Base-by-base conservation (phyloP, 2,329 filamentous ascomycete genomes). In the Colletotrichum truncatum region DNA sequence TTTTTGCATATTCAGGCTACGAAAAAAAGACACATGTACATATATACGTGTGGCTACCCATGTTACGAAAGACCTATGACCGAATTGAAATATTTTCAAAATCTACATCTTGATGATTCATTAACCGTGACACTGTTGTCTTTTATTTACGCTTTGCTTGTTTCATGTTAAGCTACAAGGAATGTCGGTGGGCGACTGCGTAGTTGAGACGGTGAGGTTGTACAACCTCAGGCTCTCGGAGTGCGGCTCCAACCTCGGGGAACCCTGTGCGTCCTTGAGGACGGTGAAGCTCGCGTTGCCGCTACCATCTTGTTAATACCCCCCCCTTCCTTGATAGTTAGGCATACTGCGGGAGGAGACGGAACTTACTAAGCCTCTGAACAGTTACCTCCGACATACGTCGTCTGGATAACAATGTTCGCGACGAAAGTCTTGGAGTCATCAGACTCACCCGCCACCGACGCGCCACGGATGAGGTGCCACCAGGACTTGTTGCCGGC, bases 321-420 rank as follows among this genome's bases (percentile, higher is more conserved):
- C 2, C 16, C 2, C 23, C 21, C 12, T 6, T 2, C 18, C 1
- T 32, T 12, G 6, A 4, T n/a, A 18, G 4, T 9, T n/a, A 12
- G 25, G 9, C 6, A 12, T 6, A n/a, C n/a, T n/a, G n/a, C 23
- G 9, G 3, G n/a, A 8, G 6, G 9, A 28, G 4, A 26, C 10
- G 14, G 30, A n/a, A 61, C 62, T 62, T 48, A 65, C 62, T 62
- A 62, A 1, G 57, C 57, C 57, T 65, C 49, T 2, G 62, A 65
- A 4, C 57, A 65, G 16, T 62, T 62, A 0, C 43, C 49, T 7
- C 41, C 16, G 26, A 51, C 26, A 21, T 62, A 56, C 23, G 62
- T 56, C 23, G 62, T 55, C 49, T 65, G 62, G 3, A 65, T 55
- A 7, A 65, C 62, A 32, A 62, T 55, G 4, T 65, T 16, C 3